Conservation (phyloP, 139 green algal species). For the Gonium pectorale region DNA sequence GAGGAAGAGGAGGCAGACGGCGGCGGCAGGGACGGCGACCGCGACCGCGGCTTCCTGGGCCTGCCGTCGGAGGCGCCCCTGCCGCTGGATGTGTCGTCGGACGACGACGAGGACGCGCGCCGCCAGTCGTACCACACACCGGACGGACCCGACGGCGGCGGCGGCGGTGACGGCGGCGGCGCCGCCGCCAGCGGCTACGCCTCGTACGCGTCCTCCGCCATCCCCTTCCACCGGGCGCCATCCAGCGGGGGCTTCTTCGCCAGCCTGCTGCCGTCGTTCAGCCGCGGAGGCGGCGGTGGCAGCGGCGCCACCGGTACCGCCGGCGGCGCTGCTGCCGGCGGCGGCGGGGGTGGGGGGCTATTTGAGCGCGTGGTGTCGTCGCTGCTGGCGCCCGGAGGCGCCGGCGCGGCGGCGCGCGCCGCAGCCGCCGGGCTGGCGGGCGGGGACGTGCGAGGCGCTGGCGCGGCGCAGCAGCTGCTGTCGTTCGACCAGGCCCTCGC, state of each 20-base stretch:
- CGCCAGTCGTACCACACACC: conserved; percentile 11
- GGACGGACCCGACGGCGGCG: background rate
- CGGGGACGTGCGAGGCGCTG: background rate
- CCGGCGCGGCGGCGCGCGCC: conserved; percentile 2
- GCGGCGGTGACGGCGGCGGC: background rate
- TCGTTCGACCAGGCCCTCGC: conserved; percentile 33
- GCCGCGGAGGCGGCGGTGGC: background rate
- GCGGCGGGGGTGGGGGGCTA: conserved; percentile 2
- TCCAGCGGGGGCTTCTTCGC: conserved; percentile 1
- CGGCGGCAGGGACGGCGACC: background rate
- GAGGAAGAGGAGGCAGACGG: too few relatives aligned
- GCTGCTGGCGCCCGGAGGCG: conserved; percentile 5
- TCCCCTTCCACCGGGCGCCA: conserved; percentile 28
- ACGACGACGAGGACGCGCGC: conserved; percentile 14
- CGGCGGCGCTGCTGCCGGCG: background rate
- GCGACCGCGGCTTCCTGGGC: background rate
- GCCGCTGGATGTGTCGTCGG: conserved; percentile 7
- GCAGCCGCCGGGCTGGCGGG: background rate
- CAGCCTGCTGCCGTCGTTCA: background rate
- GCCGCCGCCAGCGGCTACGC: background rate
- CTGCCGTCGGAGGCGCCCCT: background rate
- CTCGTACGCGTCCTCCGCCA: conserved; percentile 19
- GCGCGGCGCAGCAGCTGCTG: conserved; percentile 9
- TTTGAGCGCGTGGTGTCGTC: conserved; percentile 37
- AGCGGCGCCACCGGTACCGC: background rate